phyloP scores from a whole-genome alignment of 192 early-diverging fungal species.

The Linnemannia elongata region DNA sequence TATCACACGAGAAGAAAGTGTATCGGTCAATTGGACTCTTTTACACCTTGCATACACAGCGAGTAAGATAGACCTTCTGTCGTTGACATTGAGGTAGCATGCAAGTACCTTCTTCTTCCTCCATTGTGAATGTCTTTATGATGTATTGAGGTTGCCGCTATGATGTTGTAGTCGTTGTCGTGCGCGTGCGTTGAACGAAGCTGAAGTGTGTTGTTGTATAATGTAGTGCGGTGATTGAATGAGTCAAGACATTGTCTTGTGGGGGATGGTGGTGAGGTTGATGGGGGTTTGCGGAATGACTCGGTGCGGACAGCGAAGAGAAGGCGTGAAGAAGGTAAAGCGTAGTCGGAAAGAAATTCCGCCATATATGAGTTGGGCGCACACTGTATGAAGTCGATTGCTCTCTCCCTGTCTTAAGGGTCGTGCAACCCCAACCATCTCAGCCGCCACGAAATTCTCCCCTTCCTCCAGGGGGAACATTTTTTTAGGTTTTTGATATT shows the following conservation, averaged over 20 bases:
- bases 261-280: neutral
- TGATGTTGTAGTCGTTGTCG: neutral
- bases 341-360: no score
- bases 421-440: no score
- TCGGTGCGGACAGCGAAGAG: neutral
- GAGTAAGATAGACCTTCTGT: neutral
- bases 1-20: neutral
- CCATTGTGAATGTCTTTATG: conserved; percentile 13
- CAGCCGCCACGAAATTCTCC: no score
- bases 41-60: neutral
- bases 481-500: no score
- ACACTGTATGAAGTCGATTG: no score
- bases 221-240: neutral
- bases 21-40: neutral
- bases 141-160: neutral
- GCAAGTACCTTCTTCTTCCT: conserved; percentile 36
- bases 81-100: neutral
- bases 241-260: neutral
- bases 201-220: neutral
- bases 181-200: neutral
- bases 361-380: no score
- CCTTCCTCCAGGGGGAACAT: no score
- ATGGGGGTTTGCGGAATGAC: neutral
- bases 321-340: no score
- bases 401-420: no score